A percentile compares a stretch with the other conserved stretches of the same genome.
phyloP scores from a whole-genome alignment of 2,329 filamentous ascomycete genomes.

The Hypoxylon sp. region DNA sequence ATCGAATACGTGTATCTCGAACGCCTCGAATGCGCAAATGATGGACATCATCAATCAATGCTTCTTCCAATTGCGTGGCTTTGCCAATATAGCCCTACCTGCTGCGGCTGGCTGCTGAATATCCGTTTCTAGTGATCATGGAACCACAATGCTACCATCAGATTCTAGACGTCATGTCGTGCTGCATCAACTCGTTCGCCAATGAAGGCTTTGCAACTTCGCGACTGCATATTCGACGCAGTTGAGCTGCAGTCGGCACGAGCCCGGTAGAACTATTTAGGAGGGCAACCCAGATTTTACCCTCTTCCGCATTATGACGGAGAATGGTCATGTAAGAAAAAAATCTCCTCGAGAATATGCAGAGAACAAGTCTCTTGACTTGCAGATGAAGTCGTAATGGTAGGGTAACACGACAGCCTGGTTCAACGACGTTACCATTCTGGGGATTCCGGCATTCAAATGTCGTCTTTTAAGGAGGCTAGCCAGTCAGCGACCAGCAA shows the following conservation, averaged over 20 bases:
- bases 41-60: constrained; percentile 29
- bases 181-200: constrained; percentile 17
- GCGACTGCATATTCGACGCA: constrained; percentile 7
- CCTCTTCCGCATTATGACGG: constrained; percentile 19
- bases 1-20: not conserved
- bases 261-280: constrained; percentile 10
- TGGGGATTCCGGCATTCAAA: constrained; percentile 35
- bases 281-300: constrained; percentile 9
- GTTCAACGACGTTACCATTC: constrained; percentile 33
- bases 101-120: constrained; percentile 28
- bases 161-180: constrained; percentile 31
- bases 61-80: constrained; percentile 17
- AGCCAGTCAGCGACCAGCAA: constrained; percentile 17
- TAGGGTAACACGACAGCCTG: constrained; percentile 37
- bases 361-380: constrained; percentile 29
- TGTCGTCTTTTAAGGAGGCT: constrained; percentile 12
- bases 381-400: constrained; percentile 38
- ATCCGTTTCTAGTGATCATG: constrained; percentile 9
- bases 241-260: constrained; percentile 21
- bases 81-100: constrained; percentile 18
- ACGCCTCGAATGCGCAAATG: constrained; percentile 5
- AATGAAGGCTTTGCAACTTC: constrained; percentile 10
- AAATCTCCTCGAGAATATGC: constrained; percentile 35
- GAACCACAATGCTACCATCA: constrained; percentile 19
- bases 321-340: constrained; percentile 14